These are phyloP conservation scores for Ceratocystis papillata DNA, from an alignment of 2,329 filamentous ascomycete species.

Conservation along the genomic window DNA sequence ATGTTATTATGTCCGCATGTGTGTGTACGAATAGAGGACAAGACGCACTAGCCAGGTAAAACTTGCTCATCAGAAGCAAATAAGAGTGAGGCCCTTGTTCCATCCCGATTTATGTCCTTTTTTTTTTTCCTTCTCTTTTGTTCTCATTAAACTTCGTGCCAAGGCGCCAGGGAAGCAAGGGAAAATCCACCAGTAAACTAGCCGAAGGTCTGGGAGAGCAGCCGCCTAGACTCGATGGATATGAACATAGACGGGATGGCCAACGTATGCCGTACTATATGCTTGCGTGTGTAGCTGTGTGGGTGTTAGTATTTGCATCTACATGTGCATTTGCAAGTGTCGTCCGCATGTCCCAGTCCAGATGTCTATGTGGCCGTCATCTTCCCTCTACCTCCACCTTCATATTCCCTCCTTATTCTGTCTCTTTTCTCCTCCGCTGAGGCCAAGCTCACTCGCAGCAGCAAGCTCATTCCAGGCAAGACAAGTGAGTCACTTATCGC, in stretches of 20 bases:
- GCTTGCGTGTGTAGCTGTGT: no score
- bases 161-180: background rate
- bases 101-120: background rate
- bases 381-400: background rate
- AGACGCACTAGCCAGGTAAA: conserved; percentile 10
- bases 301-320: background rate
- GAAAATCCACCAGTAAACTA: no score
- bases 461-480: no score
- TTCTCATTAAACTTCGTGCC: background rate
- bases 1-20: background rate
- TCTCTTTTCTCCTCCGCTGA: conserved; percentile 2
- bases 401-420: background rate
- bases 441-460: background rate
- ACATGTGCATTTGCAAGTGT: no score
- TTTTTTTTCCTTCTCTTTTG: background rate
- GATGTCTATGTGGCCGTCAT: background rate
- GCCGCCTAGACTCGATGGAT: no score
- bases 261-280: no score
- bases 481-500: background rate
- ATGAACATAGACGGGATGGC: no score
- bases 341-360: background rate
- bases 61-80: conserved; percentile 3
- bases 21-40: background rate
- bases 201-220: no score
- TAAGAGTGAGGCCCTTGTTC: conserved; percentile 6